Evolutionary conservation across 1,139 yeast genomes (phyloP).

Genomic region (Geotrichum europaeum): DNA sequence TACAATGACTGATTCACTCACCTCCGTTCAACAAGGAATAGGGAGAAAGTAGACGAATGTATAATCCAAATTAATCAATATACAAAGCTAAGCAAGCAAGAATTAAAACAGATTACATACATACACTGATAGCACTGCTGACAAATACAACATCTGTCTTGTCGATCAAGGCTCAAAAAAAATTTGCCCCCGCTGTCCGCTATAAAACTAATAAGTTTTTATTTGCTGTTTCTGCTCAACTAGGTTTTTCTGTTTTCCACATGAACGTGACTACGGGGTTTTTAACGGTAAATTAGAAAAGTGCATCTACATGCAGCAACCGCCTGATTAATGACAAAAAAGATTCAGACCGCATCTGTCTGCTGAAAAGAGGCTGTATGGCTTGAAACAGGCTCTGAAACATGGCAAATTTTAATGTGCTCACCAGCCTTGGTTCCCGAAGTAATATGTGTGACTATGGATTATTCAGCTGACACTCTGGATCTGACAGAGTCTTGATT

Average conservation of each 20-base stretch:
- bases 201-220: neutral
- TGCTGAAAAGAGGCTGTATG: constrained; percentile 24
- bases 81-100: no score
- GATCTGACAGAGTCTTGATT: neutral
- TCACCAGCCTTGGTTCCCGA: constrained; percentile 14
- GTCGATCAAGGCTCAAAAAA: no score
- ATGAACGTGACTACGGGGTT: constrained; percentile 27
- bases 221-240: constrained; percentile 20
- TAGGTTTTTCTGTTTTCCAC: constrained; percentile 20
- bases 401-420: neutral
- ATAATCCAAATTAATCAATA: no score
- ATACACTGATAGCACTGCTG: no score
- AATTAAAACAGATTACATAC: no score
- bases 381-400: constrained; percentile 28
- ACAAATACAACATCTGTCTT: no score
- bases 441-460: constrained; percentile 17
- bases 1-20: no score
- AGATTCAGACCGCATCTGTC: constrained; percentile 14
- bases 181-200: no score
- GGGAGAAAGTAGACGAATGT: no score
- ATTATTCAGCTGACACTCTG: neutral
- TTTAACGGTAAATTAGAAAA: constrained; percentile 22
- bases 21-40: no score
- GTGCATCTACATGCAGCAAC: constrained; percentile 11
- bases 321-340: constrained; percentile 13